Percentiles rank a stretch among this genome's conserved stretches.
Conservation (phyloP, 139 green algal species). For the Pleodorina starrii region DNA sequence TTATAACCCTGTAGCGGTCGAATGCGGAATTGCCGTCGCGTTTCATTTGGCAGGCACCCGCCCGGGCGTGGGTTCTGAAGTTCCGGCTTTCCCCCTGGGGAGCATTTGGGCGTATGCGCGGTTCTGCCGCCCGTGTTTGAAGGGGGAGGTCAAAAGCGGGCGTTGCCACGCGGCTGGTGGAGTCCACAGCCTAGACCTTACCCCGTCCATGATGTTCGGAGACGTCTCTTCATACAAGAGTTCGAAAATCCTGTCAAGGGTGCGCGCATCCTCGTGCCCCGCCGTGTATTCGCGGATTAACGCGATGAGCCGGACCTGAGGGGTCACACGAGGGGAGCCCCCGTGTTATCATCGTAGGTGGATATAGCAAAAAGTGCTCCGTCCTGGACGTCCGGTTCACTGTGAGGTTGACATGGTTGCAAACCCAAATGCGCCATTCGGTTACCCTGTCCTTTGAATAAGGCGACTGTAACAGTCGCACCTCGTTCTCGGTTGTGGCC, state of each 20-base stretch:
- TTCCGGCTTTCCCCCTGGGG: too few relatives aligned
- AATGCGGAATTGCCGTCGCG: too few relatives aligned
- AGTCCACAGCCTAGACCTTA: neutral
- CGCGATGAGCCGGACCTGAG: conserved; percentile 9
- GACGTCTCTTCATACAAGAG: conserved; percentile 44
- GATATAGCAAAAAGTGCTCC: too few relatives aligned
- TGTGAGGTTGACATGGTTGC: neutral
- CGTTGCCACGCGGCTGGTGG: too few relatives aligned
- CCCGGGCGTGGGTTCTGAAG: too few relatives aligned
- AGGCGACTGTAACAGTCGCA: neutral
- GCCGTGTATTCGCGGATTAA: neutral
- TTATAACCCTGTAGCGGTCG: too few relatives aligned
- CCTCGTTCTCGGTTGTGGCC: conserved; percentile 26
- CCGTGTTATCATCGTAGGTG: too few relatives aligned
- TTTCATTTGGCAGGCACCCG: too few relatives aligned
- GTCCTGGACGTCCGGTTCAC: neutral
- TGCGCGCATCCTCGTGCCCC: conserved; percentile 27
- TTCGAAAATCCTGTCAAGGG: conserved; percentile 36
- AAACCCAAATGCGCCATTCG: neutral
- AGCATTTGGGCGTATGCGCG: too few relatives aligned
- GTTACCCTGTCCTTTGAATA: neutral
- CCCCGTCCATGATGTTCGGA: conserved; percentile 40
- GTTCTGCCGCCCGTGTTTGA: too few relatives aligned
- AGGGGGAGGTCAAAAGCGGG: too few relatives aligned
- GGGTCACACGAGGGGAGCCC: too few relatives aligned